Evolutionary conservation across 352 stramenopile genomes (phyloP).

Genomic region (Phytophthora rubi): DNA sequence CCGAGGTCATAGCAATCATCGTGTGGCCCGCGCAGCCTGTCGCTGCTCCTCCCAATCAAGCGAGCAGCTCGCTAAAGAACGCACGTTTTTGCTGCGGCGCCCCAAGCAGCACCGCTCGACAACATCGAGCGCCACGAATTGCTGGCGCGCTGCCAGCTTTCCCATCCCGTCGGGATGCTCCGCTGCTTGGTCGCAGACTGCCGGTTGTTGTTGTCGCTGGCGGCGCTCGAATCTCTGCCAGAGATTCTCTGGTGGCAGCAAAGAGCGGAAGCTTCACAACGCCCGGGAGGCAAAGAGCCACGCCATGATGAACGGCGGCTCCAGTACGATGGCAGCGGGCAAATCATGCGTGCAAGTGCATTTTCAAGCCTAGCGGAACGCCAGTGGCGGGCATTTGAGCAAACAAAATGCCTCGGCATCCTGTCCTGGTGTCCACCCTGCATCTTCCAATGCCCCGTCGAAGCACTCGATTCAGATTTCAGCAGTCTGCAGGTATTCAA

Average conservation of each 20-base stretch:
- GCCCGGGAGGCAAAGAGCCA: slow-evolving; percentile 4
- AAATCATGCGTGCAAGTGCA: background rate
- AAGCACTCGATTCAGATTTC: background rate
- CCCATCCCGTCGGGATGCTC: slow-evolving; percentile 33
- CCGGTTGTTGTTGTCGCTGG: background rate
- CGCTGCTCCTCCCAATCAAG: slow-evolving; percentile 25
- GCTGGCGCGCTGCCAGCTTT: slow-evolving; percentile 7
- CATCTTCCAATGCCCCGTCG: background rate
- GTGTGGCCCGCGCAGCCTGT: slow-evolving; percentile 1
- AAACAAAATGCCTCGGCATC: slow-evolving; percentile 6
- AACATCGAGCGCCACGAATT: slow-evolving; percentile 15
- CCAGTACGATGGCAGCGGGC: background rate
- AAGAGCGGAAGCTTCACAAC: slow-evolving; percentile 9
- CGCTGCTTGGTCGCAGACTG: slow-evolving; percentile 12
- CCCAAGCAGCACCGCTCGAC: slow-evolving; percentile 24
- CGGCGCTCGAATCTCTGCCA: background rate
- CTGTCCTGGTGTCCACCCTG: background rate
- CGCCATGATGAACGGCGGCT: background rate
- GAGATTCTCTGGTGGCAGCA: slow-evolving; percentile 12
- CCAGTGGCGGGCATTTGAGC: slow-evolving; percentile 7
- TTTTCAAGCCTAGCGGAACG: background rate
- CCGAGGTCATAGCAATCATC: slow-evolving; percentile 30
- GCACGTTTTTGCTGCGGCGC: slow-evolving; percentile 28
- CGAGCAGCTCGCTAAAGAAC: slow-evolving; percentile 19
- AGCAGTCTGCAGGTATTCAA: no score